Base-by-base conservation (phyloP, 805 yeast species). In the Sugiyamaella marilandica region DNA sequence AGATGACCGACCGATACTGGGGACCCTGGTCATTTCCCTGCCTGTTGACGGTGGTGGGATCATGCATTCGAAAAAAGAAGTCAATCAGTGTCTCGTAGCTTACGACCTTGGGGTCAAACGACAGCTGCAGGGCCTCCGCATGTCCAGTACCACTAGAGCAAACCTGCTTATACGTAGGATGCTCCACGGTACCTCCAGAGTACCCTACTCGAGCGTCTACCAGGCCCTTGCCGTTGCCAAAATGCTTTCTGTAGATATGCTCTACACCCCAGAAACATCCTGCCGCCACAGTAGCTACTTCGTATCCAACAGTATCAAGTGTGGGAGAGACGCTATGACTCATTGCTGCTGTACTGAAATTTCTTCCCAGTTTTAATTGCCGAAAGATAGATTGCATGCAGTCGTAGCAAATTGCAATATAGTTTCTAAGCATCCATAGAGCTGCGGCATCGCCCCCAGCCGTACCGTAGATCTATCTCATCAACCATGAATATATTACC, bases 21-120 rank as follows among this genome's bases (percentile, higher is more conserved):
- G 92, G 81, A 9, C 99, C 99, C 8, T 62, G 61, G 64, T 92
- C 97, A 16, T 87, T 86, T 2, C 99, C 99, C 69, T 94, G 98
- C 1, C 78, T 65, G 63, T 91, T 82, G 50, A 77, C 55, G 1
- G 90, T 84, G 1, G 98, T 94, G 46, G 99, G 98, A 69, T 94
- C 98, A 68, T 92, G 99, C 67, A 89, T 88, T 62, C 85, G 76
- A 74, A 89, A 91, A 74, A 92, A 94, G 60, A 91, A 87, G 52
- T 84, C 91, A 41, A 88, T 70, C 44, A 92, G 70, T 29, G 85
- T 87, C 52, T 70, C 78, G 62, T 82, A 75, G 2, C 79, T 55
- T 1, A 87, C 75, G n/a, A 68, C 59, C 2, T 75, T 58, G 21
- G 97, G 96, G 62, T 90, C 91, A 63, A 80, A 94, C 1, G 92